A percentile compares a stretch with the other conserved stretches of the same genome.
Evolutionary conservation across 2,329 filamentous ascomycete genomes (phyloP).

Genomic region (Ciborinia camelliae): DNA sequence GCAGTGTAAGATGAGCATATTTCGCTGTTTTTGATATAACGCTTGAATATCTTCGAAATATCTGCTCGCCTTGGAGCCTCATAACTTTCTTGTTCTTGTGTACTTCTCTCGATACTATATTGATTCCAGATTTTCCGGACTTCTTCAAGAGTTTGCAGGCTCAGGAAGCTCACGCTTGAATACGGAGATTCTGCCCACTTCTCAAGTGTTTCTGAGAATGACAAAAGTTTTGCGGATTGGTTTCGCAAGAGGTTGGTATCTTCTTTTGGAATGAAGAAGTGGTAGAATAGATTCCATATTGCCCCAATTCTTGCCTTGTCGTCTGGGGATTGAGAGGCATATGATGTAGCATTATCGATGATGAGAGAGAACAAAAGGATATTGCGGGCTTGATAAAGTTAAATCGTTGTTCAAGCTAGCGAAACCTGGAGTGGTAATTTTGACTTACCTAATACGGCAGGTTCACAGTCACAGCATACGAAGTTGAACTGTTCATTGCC

Average conservation of each 20-base stretch:
- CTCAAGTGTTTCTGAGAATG: background rate
- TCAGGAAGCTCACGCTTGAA: background rate
- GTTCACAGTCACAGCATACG: background rate
- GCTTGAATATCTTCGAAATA: background rate
- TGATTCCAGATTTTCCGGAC: slow-evolving; percentile 6
- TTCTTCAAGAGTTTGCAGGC: background rate
- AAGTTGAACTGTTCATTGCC: background rate
- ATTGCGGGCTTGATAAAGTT: background rate
- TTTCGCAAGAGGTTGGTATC: background rate
- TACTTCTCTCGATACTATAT: background rate
- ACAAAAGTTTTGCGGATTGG: background rate
- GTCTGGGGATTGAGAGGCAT: background rate
- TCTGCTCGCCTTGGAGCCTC: background rate
- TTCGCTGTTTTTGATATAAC: no score
- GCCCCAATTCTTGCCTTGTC: background rate
- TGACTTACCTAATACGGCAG: background rate
- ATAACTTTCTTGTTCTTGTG: background rate
- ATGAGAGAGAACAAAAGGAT: background rate
- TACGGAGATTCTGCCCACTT: background rate
- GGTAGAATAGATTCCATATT: slow-evolving; percentile 1
- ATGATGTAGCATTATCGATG: background rate
- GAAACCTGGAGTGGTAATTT: background rate
- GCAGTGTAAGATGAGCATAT: background rate
- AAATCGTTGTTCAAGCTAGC: background rate
- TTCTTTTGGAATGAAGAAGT: background rate